phyloP scores from a whole-genome alignment of 345 rosid species.

The Trapa incisa region DNA sequence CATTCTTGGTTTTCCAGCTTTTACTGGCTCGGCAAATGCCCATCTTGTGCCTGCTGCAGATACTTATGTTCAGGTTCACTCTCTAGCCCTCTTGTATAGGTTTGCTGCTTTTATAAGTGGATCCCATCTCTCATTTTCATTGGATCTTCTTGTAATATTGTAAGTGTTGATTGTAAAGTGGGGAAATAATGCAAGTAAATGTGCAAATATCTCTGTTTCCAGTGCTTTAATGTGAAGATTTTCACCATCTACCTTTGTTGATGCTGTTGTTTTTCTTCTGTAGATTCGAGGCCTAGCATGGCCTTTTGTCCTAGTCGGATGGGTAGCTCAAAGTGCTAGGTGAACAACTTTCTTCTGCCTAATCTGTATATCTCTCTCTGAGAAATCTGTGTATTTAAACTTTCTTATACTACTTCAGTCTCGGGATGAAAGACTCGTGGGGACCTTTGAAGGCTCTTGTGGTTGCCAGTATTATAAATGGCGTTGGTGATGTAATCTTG shows the following conservation, averaged over 20 bases:
- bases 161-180: neutral
- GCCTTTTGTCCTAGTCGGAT: constrained; percentile 80
- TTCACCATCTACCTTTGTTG: neutral
- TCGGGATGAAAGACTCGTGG: constrained; percentile 96
- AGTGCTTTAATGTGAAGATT: neutral
- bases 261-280: neutral
- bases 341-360: constrained; percentile 13
- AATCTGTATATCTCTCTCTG: neutral
- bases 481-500: constrained; percentile 56
- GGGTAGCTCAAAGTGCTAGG: constrained; percentile 98
- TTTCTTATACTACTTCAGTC: constrained; percentile 26
- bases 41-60: constrained; percentile 75
- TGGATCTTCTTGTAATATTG: neutral
- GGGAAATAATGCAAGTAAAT: neutral
- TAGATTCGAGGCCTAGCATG: constrained; percentile 91
- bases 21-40: constrained; percentile 57
- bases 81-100: neutral
- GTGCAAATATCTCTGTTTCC: neutral
- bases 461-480: constrained; percentile 61
- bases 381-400: neutral
- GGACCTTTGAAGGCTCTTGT: constrained; percentile 84
- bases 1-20: constrained; percentile 37
- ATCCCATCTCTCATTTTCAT: neutral
- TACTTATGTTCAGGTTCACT: constrained; percentile 67
- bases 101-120: neutral